Conservation (phyloP, 257 asterid genomes). For the Solanum raphanifolium region DNA sequence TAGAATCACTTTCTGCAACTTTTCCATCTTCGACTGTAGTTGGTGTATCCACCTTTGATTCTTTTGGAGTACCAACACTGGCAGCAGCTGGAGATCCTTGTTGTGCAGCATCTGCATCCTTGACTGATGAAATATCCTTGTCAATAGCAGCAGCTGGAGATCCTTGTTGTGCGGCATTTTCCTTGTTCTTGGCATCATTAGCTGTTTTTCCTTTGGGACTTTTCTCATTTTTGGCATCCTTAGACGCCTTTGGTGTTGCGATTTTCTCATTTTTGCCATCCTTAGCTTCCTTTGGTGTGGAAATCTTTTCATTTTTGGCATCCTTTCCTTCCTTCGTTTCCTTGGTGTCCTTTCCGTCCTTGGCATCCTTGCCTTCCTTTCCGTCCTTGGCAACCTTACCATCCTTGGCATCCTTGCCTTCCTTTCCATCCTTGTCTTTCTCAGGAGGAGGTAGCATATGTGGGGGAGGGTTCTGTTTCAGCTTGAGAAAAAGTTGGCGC, state of each 20-base stretch:
- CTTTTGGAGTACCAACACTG: slow-evolving; percentile 12
- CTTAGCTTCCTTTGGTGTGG: slow-evolving; percentile 10
- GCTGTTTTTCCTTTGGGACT: not conserved
- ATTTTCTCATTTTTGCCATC: slow-evolving; percentile 8
- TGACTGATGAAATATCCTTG: not conserved
- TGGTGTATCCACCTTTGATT: slow-evolving; percentile 13
- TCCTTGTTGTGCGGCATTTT: not conserved
- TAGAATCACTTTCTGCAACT: slow-evolving; percentile 19
- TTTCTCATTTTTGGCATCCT: slow-evolving; percentile 5
- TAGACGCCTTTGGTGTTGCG: slow-evolving; percentile 10
- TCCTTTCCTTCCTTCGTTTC: slow-evolving; percentile 20
- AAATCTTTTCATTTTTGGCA: slow-evolving; percentile 4
- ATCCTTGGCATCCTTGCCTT: slow-evolving; percentile 22
- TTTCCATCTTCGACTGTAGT: slow-evolving; percentile 17
- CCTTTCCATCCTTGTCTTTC: slow-evolving; percentile 26
- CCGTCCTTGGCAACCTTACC: slow-evolving; percentile 21
- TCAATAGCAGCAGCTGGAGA: slow-evolving; percentile 5
- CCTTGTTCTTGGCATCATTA: slow-evolving; percentile 5
- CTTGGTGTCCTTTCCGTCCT: slow-evolving; percentile 25
- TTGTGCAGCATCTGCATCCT: slow-evolving; percentile 9
- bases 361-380: slow-evolving; percentile 18
- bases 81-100: slow-evolving; percentile 4
- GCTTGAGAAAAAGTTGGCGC: slow-evolving; percentile 72
- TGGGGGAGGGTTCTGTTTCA: slow-evolving; percentile 78
- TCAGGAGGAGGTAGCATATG: slow-evolving; percentile 70